Conservation (phyloP, 2,329 filamentous ascomycete species). For the Aspergillus vadensis region DNA sequence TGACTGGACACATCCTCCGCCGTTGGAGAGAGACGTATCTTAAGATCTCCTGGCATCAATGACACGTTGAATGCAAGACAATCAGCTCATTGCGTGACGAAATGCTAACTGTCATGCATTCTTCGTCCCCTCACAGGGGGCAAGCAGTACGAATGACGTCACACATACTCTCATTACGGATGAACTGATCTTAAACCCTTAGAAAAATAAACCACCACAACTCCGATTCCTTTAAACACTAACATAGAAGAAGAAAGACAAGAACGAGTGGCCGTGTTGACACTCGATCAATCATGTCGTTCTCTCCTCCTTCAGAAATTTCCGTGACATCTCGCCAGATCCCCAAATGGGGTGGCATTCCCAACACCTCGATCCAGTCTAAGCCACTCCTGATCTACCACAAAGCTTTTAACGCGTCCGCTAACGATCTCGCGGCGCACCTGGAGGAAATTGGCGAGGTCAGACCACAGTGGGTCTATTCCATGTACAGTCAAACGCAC, state of each 20-base stretch:
- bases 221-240: background rate
- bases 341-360: slow-evolving; percentile 57
- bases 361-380: slow-evolving; percentile 66
- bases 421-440: slow-evolving; percentile 59
- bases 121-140: too few species aligned
- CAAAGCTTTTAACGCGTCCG: slow-evolving; percentile 54
- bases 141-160: background rate
- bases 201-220: background rate
- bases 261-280: background rate
- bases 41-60: background rate
- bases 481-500: slow-evolving; percentile 67
- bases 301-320: slow-evolving; percentile 53
- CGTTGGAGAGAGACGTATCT: background rate
- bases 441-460: slow-evolving; percentile 58
- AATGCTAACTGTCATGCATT: too few species aligned
- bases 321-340: slow-evolving; percentile 62
- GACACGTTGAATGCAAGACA: background rate
- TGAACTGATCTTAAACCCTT: background rate
- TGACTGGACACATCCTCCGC: background rate
- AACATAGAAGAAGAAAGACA: background rate
- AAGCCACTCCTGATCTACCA: slow-evolving; percentile 70
- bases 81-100: too few species aligned
- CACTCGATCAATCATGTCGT: slow-evolving; percentile 32
- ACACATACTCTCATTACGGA: background rate
- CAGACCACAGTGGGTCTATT: slow-evolving; percentile 66